phyloP scores from a whole-genome alignment of 345 rosid genomes.

The Isatis tinctoria region DNA sequence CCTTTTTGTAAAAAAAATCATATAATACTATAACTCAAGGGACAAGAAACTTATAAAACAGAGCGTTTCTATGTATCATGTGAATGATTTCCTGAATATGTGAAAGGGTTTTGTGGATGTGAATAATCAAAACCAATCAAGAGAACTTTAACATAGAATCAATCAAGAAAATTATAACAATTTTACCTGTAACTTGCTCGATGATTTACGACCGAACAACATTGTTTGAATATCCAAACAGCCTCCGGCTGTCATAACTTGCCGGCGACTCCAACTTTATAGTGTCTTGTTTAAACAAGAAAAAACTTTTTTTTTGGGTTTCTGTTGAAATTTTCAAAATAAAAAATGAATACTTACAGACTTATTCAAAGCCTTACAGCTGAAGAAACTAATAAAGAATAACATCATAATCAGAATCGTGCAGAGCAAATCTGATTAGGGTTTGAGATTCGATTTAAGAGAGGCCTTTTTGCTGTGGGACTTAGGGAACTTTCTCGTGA shows the following conservation, averaged over 20 bases:
- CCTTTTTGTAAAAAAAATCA: background rate
- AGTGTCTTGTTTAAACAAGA: conserved; percentile 14
- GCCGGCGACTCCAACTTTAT: conserved; percentile 24
- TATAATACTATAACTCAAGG: background rate
- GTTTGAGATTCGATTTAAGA: conserved; percentile 14
- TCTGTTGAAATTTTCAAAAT: conserved; percentile 22
- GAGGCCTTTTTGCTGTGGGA: background rate
- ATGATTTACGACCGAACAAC: conserved; percentile 41
- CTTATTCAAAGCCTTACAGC: conserved; percentile 28
- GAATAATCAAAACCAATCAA: conserved; percentile 12
- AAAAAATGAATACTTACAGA: conserved; percentile 7
- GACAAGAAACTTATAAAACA: background rate
- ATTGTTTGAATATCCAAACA: conserved; percentile 43
- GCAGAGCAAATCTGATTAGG: conserved; percentile 22
- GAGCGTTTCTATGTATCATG: background rate
- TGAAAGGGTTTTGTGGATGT: background rate
- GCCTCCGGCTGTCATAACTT: conserved; percentile 35
- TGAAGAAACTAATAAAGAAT: conserved; percentile 8
- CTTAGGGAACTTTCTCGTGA: conserved; percentile 45
- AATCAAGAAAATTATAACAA: conserved; percentile 3
- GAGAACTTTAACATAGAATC: background rate
- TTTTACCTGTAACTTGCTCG: conserved; percentile 42
- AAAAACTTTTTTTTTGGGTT: background rate
- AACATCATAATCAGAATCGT: conserved; percentile 20
- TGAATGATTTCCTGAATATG: background rate